Conservation (phyloP, 352 stramenopile genomes). For the Globisporangium sylvaticum region DNA sequence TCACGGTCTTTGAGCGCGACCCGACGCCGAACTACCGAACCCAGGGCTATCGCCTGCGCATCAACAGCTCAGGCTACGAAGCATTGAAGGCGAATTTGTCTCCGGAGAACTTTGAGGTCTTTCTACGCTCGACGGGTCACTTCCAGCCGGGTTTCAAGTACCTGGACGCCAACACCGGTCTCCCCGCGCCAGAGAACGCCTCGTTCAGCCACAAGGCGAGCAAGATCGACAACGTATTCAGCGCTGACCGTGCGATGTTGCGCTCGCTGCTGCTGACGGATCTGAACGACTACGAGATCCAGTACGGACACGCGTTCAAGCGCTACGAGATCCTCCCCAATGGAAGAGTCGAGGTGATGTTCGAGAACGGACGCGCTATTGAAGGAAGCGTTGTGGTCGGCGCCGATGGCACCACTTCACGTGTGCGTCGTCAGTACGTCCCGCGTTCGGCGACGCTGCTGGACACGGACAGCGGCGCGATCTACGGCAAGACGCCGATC, state of each 20-base stretch:
- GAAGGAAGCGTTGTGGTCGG: constrained; percentile 49
- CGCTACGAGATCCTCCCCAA: constrained; percentile 37
- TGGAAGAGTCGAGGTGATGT: constrained; percentile 43
- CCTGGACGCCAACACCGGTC: constrained; percentile 37
- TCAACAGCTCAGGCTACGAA: constrained; percentile 57
- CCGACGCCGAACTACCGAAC: constrained; percentile 56
- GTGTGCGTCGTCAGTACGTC: constrained; percentile 55
- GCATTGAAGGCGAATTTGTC: constrained; percentile 47
- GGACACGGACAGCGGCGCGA: constrained; percentile 57
- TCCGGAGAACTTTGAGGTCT: constrained; percentile 49
- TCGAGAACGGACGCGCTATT: constrained; percentile 45
- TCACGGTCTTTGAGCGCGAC: constrained; percentile 66
- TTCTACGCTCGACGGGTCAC: constrained; percentile 45
- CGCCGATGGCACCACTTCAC: constrained; percentile 55
- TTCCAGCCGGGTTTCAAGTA: constrained; percentile 50
- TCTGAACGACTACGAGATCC: constrained; percentile 43
- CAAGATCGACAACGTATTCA: constrained; percentile 31
- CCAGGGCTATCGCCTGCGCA: constrained; percentile 58
- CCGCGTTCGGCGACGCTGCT: constrained; percentile 38
- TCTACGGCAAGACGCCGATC: constrained; percentile 66
- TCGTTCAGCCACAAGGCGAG: constrained; percentile 11
- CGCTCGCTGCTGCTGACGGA: constrained; percentile 42
- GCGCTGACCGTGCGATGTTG: constrained; percentile 42
- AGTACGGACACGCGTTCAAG: constrained; percentile 59
- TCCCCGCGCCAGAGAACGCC: neutral